Evolutionary conservation across 768 basidiomycete genomes (phyloP).

Genomic region (Sporobolomyces roseus): DNA sequence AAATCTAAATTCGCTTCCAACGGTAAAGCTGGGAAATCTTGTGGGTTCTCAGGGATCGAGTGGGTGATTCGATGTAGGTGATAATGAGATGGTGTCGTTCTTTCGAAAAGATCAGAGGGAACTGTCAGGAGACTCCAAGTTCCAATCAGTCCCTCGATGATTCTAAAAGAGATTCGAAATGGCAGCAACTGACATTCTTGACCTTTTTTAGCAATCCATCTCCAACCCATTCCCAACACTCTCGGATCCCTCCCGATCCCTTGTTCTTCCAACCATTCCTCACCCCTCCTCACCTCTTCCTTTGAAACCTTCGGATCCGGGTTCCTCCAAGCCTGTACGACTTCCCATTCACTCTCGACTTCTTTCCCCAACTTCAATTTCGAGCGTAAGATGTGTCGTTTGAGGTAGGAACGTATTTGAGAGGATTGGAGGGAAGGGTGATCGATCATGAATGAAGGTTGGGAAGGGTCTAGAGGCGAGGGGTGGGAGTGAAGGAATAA

Average conservation of each 20-base stretch:
- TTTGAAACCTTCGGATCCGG: constrained; percentile 5
- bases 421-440: constrained; percentile 45
- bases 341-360: constrained; percentile 69
- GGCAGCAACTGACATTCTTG: constrained; percentile 60
- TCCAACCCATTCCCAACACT: constrained; percentile 28
- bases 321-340: constrained; percentile 70
- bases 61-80: constrained; percentile 70
- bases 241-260: constrained; percentile 17
- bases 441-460: constrained; percentile 40
- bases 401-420: constrained; percentile 66
- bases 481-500: constrained; percentile 78
- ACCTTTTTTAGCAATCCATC: constrained; percentile 49
- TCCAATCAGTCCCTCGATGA: constrained; percentile 38
- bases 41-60: constrained; percentile 81
- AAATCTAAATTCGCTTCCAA: constrained; percentile 91
- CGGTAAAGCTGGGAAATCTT: constrained; percentile 81
- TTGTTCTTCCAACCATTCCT: constrained; percentile 18
- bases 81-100: constrained; percentile 51
- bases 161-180: neutral
- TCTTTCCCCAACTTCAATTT: constrained; percentile 73
- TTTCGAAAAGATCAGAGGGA: constrained; percentile 21
- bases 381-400: constrained; percentile 78
- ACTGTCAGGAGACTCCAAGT: constrained; percentile 11
- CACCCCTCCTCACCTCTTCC: constrained; percentile 28
- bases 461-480: constrained; percentile 54